Evolutionary conservation across 305 asterid genomes (phyloP).

Genomic region (Fraxinus angustifolia): DNA sequence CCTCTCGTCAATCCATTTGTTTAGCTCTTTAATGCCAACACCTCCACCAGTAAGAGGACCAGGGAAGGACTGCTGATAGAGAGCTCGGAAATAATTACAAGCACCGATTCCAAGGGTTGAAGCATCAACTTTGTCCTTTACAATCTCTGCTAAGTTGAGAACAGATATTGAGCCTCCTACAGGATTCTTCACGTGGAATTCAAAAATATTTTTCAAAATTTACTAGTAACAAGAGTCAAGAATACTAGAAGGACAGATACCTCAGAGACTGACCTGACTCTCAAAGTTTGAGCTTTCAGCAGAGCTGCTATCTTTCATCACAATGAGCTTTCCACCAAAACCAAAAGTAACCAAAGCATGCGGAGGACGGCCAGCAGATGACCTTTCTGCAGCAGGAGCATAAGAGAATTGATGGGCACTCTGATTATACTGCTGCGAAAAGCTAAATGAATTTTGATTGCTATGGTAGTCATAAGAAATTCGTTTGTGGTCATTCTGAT

Average conservation of each 20-base stretch:
- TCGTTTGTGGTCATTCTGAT: conserved; percentile 44
- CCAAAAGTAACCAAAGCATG: conserved; percentile 92
- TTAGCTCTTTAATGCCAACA: conserved; percentile 69
- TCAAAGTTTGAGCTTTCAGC: conserved; percentile 49
- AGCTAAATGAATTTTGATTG: conserved; percentile 43
- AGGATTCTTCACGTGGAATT: conserved; percentile 51
- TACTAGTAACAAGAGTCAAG: conserved; percentile 15
- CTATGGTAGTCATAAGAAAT: conserved; percentile 42
- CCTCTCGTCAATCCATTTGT: conserved; percentile 89
- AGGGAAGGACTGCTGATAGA: conserved; percentile 62
- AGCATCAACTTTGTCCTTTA: conserved; percentile 42
- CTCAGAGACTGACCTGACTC: conserved; percentile 60
- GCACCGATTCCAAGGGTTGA: conserved; percentile 38
- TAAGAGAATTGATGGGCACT: conserved; percentile 44
- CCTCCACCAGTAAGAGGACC: conserved; percentile 92
- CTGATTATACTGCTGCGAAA: conserved; percentile 52
- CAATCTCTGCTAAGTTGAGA: conserved; percentile 68
- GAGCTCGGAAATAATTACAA: conserved; percentile 60
- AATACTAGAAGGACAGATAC: conserved; percentile 21
- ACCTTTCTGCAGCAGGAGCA: conserved; percentile 53
- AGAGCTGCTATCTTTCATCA: conserved; percentile 52
- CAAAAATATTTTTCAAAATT: conserved; percentile 22
- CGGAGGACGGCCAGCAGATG: conserved; percentile 89
- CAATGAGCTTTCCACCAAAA: conserved; percentile 91
- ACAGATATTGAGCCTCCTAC: conserved; percentile 62